These are phyloP conservation scores for Acorus calamus DNA, from an alignment of 106 monocot genomes.

Conservation along the genomic window DNA sequence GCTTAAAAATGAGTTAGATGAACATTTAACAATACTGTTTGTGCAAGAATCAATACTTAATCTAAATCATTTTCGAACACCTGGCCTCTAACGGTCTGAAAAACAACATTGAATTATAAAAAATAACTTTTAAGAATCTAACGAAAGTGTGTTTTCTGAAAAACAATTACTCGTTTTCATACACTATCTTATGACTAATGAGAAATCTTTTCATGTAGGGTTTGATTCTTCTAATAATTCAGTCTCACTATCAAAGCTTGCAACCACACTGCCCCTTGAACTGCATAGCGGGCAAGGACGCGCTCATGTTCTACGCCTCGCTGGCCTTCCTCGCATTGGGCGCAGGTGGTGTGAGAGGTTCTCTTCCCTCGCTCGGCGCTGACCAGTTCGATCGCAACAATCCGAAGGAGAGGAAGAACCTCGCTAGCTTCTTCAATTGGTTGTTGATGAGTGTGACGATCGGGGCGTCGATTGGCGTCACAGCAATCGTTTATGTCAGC, in stretches of 20 bases:
- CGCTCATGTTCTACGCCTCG: not conserved
- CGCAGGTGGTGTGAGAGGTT: not conserved
- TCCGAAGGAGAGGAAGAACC: not conserved
- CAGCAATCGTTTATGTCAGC: not conserved
- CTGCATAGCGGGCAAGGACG: not conserved
- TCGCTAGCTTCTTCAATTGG: conserved; percentile 5
- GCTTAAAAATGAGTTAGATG: no score
- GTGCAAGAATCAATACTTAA: no score
- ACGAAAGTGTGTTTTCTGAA: no score
- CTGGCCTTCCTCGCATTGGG: not conserved
- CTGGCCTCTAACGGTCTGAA: no score
- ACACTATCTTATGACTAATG: no score
- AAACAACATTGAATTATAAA: no score
- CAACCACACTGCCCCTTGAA: not conserved
- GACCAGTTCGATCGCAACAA: not conserved
- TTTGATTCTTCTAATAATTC: not conserved
- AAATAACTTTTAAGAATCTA: no score
- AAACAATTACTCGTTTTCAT: no score
- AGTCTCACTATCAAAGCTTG: not conserved
- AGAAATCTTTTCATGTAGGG: no score
- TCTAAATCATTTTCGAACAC: no score
- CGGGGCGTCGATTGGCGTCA: not conserved
- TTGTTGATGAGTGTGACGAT: not conserved
- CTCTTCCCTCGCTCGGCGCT: not conserved
- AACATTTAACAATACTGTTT: no score